phyloP scores from a whole-genome alignment of 2,329 filamentous ascomycete genomes.

The Coccinonectria pachysandricola region DNA sequence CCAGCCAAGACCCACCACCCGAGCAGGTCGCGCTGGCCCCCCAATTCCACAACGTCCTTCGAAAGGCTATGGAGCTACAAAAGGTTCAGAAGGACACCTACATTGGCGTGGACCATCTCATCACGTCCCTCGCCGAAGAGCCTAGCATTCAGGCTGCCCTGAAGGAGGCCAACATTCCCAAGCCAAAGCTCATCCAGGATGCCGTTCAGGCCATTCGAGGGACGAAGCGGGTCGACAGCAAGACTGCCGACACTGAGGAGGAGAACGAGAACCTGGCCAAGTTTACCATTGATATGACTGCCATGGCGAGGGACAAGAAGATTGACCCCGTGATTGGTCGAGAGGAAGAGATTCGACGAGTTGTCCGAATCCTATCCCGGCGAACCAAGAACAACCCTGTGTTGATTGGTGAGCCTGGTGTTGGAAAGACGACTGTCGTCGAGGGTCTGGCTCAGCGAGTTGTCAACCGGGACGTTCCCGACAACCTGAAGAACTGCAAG shows the following conservation, averaged over 20 bases:
- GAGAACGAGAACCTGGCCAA: slow-evolving; percentile 95
- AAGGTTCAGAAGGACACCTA: slow-evolving; percentile 97
- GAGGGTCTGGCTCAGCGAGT: slow-evolving; percentile 93
- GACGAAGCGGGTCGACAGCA: slow-evolving; percentile 87
- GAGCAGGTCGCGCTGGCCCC: slow-evolving; percentile 79
- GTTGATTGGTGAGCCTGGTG: slow-evolving; percentile 93
- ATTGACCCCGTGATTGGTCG: slow-evolving; percentile 95
- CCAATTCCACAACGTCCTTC: slow-evolving; percentile 69
- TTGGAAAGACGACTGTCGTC: slow-evolving; percentile 96
- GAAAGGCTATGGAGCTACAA: slow-evolving; percentile 78
- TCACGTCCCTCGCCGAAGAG: slow-evolving; percentile 76
- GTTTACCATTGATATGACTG: slow-evolving; percentile 97
- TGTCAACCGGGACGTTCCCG: slow-evolving; percentile 91
- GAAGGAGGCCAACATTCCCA: slow-evolving; percentile 82
- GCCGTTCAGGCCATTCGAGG: slow-evolving; percentile 89
- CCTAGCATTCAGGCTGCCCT: slow-evolving; percentile 60
- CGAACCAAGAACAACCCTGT: slow-evolving; percentile 98
- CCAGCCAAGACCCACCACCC: slow-evolving; percentile 89
- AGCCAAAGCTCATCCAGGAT: slow-evolving; percentile 78
- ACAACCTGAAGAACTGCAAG: slow-evolving; percentile 88
- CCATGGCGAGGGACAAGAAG: slow-evolving; percentile 92
- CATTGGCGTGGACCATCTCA: slow-evolving; percentile 90
- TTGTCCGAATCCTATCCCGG: slow-evolving; percentile 82
- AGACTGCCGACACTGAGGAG: slow-evolving; percentile 84
- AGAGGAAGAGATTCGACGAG: slow-evolving; percentile 89